These are phyloP conservation scores for Lactarius sp. DNA, from an alignment of 768 basidiomycete genomes.

Conservation along the genomic window DNA sequence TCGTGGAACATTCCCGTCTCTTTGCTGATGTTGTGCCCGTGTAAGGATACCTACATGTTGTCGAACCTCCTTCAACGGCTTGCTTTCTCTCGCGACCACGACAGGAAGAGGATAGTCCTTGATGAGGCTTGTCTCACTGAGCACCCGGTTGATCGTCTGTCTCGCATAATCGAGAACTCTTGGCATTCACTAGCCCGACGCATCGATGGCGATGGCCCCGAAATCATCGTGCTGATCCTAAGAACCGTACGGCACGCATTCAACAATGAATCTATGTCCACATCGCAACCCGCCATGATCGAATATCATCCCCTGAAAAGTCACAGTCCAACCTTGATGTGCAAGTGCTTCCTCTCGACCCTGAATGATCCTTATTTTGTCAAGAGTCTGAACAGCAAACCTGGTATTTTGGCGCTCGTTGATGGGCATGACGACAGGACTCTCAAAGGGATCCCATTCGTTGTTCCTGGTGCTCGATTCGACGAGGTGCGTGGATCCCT, in stretches of 20 bases:
- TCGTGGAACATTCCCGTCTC: background rate
- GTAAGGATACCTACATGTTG: slow-evolving; percentile 94
- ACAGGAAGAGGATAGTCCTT: slow-evolving; percentile 91
- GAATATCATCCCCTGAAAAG: slow-evolving; percentile 91
- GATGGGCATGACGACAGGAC: slow-evolving; percentile 74
- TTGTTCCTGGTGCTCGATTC: slow-evolving; percentile 95
- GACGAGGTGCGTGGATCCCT: slow-evolving; percentile 61
- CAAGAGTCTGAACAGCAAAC: slow-evolving; percentile 89
- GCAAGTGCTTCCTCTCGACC: slow-evolving; percentile 78
- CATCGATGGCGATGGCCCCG: slow-evolving; percentile 95
- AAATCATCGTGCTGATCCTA: slow-evolving; percentile 93
- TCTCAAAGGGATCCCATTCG: slow-evolving; percentile 91
- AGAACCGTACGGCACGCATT: slow-evolving; percentile 87
- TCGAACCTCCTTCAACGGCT: slow-evolving; percentile 98
- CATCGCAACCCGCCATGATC: slow-evolving; percentile 87
- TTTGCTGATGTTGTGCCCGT: slow-evolving; percentile 18
- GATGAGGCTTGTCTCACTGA: slow-evolving; percentile 97
- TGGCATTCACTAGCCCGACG: slow-evolving; percentile 97
- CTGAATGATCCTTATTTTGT: slow-evolving; percentile 88
- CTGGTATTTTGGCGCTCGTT: slow-evolving; percentile 86
- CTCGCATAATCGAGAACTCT: slow-evolving; percentile 94
- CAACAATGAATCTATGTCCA: slow-evolving; percentile 94
- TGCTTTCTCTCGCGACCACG: slow-evolving; percentile 87
- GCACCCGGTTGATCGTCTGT: slow-evolving; percentile 94
- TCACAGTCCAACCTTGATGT: slow-evolving; percentile 94